These are phyloP conservation scores for Thraustochytrium sp. DNA, from an alignment of 352 stramenopile genomes.

Conservation along the genomic window DNA sequence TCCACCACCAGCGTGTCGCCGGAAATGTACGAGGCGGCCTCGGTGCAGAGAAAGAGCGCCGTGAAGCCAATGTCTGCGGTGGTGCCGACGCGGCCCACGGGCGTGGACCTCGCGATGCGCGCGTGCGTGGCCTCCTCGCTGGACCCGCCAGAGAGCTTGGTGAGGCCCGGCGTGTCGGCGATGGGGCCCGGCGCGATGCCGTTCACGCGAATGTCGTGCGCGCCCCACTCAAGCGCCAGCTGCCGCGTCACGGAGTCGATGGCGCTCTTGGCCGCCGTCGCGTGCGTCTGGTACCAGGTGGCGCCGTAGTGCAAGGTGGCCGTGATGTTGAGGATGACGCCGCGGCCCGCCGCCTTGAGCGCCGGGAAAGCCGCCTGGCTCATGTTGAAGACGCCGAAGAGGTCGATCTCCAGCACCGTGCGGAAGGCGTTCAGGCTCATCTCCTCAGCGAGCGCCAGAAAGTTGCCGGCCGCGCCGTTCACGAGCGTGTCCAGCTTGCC, in stretches of 20 bases:
- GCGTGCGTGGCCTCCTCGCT: conserved; percentile 53
- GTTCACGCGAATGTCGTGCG: conserved; percentile 83
- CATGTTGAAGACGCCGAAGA: conserved; percentile 93
- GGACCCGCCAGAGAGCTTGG: conserved; percentile 65
- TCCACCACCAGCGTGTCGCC: conserved; percentile 74
- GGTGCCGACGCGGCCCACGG: conserved; percentile 66
- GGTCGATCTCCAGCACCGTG: conserved; percentile 93
- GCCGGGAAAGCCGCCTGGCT: conserved; percentile 71
- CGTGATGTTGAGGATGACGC: conserved; percentile 89
- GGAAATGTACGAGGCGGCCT: conserved; percentile 66
- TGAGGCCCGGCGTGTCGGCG: conserved; percentile 83
- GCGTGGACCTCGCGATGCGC: conserved; percentile 52
- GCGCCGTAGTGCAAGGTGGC: conserved; percentile 81
- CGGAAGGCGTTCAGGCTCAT: conserved; percentile 86
- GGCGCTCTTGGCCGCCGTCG: conserved; percentile 85
- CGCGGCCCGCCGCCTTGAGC: conserved; percentile 60
- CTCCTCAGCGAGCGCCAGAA: conserved; percentile 68
- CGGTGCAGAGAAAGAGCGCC: conserved; percentile 72
- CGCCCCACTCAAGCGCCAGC: conserved; percentile 90
- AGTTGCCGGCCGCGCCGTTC: conserved; percentile 74
- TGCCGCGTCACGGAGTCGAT: conserved; percentile 70
- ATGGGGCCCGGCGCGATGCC: conserved; percentile 91
- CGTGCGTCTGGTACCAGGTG: conserved; percentile 89
- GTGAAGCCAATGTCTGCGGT: conserved; percentile 72
- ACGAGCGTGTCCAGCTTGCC: conserved; percentile 70